Evolutionary conservation across 139 green algal genomes (phyloP), one percentile per base, ranked within the genome.

Genomic region (Chlorella sorokiniana): DNA sequence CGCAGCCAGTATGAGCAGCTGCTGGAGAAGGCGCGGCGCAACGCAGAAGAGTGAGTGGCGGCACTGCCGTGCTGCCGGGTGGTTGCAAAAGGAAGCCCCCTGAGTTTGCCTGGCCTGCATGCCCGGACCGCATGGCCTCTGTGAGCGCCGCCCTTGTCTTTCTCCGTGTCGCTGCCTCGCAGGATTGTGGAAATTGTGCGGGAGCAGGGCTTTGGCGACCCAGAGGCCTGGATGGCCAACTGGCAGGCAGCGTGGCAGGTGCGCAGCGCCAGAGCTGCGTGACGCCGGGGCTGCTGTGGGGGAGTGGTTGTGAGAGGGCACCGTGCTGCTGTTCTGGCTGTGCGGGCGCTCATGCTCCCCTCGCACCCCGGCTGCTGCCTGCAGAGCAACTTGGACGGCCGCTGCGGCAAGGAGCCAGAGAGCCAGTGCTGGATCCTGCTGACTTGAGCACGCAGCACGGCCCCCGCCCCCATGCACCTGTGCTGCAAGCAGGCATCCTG

Each of bases 161-260:
- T 33, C 4, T 45, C 31, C 64, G 10, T 31, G 14, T n/a, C 37
- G 14, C 33, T 48, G 52, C 23, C 14, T 6, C 37, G 73, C 73
- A 79, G 73, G 54, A 38, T 79, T 9, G 54, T 64, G 4, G 73
- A 54, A 0, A 51, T 79, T n/a, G 54, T 79, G 37, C 54, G 59
- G 37, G 25, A 52, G 54, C 23, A 69, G 16, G 73, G 73, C n/a
- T 79, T 40, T 35, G 73, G 52, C 4, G 73, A 79, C 25, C 11
- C 73, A 0, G 38, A 54, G 1, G 73, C 25, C 27, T 79, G 73
- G 73, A n/a, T 79, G 54, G 2, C 44, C 20, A 79, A 79, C 54
- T 79, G 73, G 73, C 52, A 79, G 52, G 54, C 40, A 5, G 40
- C 54, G 51, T 79, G 73, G 73, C 35, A 79, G 73, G 73, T 79